phyloP scores from a whole-genome alignment of 495 filamentous ascomycete genomes.

The Opeltia flavorubescens region DNA sequence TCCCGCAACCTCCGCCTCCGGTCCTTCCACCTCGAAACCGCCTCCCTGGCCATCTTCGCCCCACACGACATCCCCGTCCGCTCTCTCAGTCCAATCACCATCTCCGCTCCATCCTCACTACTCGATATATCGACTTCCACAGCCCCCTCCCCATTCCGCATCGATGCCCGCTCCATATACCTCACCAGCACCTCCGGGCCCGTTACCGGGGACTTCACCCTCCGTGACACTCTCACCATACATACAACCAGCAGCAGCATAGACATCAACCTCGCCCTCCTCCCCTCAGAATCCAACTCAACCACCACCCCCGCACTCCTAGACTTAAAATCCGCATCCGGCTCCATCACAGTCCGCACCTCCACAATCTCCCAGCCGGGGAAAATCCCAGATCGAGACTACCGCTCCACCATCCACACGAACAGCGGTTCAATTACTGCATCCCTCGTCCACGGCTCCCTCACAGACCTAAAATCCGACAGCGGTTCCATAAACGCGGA shows the following conservation, averaged over 20 bases:
- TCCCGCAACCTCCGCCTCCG: background rate
- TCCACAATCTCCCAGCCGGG: conserved; percentile 1
- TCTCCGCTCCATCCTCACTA: background rate
- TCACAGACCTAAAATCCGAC: conserved; percentile 6
- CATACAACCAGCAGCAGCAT: conserved; percentile 12
- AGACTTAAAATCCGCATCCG: conserved; percentile 13
- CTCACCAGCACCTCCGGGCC: conserved; percentile 8
- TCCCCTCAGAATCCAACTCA: conserved; percentile 4
- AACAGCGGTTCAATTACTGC: conserved; percentile 9
- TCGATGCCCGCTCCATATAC: conserved; percentile 3
- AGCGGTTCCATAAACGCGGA: conserved; percentile 5
- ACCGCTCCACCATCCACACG: conserved; percentile 5
- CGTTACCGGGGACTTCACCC: conserved; percentile 14
- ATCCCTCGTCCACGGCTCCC: conserved; percentile 7
- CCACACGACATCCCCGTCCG: background rate
- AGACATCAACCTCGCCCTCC: conserved; percentile 6
- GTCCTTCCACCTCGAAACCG: background rate
- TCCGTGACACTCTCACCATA: conserved; percentile 19
- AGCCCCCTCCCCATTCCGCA: background rate
- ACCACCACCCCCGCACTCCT: conserved; percentile 18
- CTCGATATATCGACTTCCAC: background rate
- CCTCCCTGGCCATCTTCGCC: conserved; percentile 1
- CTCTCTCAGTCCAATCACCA: background rate
- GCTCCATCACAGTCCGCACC: conserved; percentile 8
- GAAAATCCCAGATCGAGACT: conserved; percentile 7